Conservation (phyloP, 1,284 basidiomycete species). For the Trichosporon ovoides region DNA sequence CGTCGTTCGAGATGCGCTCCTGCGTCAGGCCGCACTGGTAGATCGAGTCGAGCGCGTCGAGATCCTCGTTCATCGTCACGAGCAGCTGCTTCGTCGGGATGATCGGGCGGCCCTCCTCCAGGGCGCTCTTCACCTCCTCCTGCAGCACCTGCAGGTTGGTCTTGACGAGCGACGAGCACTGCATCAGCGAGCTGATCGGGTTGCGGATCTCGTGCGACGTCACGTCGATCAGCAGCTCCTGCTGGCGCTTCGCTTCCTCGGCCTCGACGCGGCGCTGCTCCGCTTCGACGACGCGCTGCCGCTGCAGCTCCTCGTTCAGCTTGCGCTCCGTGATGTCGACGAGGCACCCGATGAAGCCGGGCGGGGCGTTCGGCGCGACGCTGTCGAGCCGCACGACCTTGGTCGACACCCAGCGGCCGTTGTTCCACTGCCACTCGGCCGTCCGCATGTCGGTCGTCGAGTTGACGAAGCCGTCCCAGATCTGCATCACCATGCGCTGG, state of each 20-base stretch:
- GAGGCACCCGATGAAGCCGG: slow-evolving; percentile 38
- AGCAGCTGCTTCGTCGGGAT: slow-evolving; percentile 18
- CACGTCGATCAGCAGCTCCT: slow-evolving; percentile 47
- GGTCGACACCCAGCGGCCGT: slow-evolving; percentile 30
- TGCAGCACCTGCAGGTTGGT: slow-evolving; percentile 36
- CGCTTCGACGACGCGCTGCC: slow-evolving; percentile 38
- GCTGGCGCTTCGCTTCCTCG: slow-evolving; percentile 44
- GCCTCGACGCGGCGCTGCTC: slow-evolving; percentile 43
- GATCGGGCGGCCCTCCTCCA: slow-evolving; percentile 1
- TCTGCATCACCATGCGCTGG: slow-evolving; percentile 16
- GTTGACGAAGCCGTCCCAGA: slow-evolving; percentile 26
- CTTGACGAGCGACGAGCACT: slow-evolving; percentile 45
- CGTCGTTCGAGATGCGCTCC: slow-evolving; percentile 47
- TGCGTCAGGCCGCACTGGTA: slow-evolving; percentile 39
- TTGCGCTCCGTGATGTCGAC: slow-evolving; percentile 46
- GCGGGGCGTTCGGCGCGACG: slow-evolving; percentile 23
- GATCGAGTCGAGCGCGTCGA: slow-evolving; percentile 23
- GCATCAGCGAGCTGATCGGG: slow-evolving; percentile 20
- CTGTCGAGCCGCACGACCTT: slow-evolving; percentile 40
- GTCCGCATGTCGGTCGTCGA: slow-evolving; percentile 1
- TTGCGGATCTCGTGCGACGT: slow-evolving; percentile 45
- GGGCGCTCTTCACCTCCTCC: slow-evolving; percentile 29
- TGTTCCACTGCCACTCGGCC: slow-evolving; percentile 33
- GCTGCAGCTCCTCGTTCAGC: slow-evolving; percentile 39
- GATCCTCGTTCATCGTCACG: slow-evolving; percentile 15